Base-by-base conservation (phyloP, 1,284 basidiomycete species). In the Tilletia indica region DNA sequence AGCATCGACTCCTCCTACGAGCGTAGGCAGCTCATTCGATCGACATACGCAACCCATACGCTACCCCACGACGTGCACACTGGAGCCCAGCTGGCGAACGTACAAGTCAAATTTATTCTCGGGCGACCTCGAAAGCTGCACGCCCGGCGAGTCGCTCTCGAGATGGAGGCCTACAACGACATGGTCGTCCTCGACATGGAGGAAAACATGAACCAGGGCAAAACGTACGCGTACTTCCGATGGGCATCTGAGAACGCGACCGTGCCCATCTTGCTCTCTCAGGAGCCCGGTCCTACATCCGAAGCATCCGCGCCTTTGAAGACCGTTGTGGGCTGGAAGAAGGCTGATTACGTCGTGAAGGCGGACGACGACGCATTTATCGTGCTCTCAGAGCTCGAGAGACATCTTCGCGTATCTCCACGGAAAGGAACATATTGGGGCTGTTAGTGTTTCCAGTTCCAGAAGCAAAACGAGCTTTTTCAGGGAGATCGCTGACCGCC, bases 191-290 rank as follows among this genome's bases (percentile, higher is more conserved):
- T 96, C 68, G 92, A 93, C 58, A 89, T 91, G 68, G 80, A 88
- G 12, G 94, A 97, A 85, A 96, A 96, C 85, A 94, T 96, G 93
- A 95, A 95, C 85, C 86, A 88, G 67, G 93, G 93, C 70, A 97
- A 97, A 85, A 91, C 91, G 3, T 88, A 92, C 80, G 88, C 90
- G 21, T 87, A 90, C 86, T 93, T 94, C 85, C 88, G 89, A 25
- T 96, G 93, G 93, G 94, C 96, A 4, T 89, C 93, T 49, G 89
- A 91, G 79, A 91, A 94, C 80, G 95, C 94, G 8, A 95, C 92
- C 87, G 93, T 98, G 0, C 96, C 96, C n/a, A 80, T 84, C 56
- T 67, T 82, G 8, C 31, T 54, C 12, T 45, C 66, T 25, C 66
- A 67, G 49, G 42, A 47, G 8, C 6, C 58, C n/a, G 5, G 21